These are phyloP conservation scores for Trichoderma oligosporum DNA, from an alignment of 2,329 filamentous ascomycete species.

Conservation along the genomic window DNA sequence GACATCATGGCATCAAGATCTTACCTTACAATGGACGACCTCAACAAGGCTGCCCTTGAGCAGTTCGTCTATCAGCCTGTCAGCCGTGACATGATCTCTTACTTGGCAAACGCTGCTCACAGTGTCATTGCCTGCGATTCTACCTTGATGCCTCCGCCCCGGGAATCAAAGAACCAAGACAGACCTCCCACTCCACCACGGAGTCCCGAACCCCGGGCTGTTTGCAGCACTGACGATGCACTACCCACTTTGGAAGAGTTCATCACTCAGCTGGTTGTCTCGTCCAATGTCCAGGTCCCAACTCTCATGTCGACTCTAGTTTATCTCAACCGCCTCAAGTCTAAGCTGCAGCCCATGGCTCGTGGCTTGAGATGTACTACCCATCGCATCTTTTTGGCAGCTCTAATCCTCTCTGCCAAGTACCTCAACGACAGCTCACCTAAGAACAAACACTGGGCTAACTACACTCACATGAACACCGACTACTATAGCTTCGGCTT, in stretches of 20 bases:
- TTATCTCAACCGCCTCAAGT: slow-evolving; percentile 81
- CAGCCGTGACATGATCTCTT: slow-evolving; percentile 69
- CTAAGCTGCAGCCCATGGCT: slow-evolving; percentile 84
- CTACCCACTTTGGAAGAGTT: slow-evolving; percentile 85
- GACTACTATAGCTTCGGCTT: slow-evolving; percentile 72
- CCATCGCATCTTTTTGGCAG: slow-evolving; percentile 93
- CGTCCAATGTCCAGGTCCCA: slow-evolving; percentile 93
- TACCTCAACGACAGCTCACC: slow-evolving; percentile 98
- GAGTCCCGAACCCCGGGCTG: slow-evolving; percentile 47
- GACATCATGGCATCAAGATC: slow-evolving; percentile 45
- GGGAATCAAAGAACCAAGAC: slow-evolving; percentile 32
- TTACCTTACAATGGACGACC: slow-evolving; percentile 48
- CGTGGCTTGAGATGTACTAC: slow-evolving; percentile 96
- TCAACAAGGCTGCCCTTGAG: slow-evolving; percentile 72
- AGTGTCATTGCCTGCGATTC: slow-evolving; percentile 78
- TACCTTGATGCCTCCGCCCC: slow-evolving; percentile 47
- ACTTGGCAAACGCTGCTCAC: slow-evolving; percentile 69
- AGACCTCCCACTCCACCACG: slow-evolving; percentile 49
- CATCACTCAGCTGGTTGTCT: slow-evolving; percentile 84
- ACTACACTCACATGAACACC: slow-evolving; percentile 77
- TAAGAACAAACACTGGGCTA: slow-evolving; percentile 99
- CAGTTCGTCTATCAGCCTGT: slow-evolving; percentile 77
- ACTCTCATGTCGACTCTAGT: slow-evolving; percentile 96
- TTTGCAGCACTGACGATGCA: slow-evolving; percentile 45
- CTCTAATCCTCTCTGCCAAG: slow-evolving; percentile 85